Evolutionary conservation across 306 rosid species (phyloP), one percentile per base, ranked within the genome.

Genomic region (Fragaria vesca): DNA sequence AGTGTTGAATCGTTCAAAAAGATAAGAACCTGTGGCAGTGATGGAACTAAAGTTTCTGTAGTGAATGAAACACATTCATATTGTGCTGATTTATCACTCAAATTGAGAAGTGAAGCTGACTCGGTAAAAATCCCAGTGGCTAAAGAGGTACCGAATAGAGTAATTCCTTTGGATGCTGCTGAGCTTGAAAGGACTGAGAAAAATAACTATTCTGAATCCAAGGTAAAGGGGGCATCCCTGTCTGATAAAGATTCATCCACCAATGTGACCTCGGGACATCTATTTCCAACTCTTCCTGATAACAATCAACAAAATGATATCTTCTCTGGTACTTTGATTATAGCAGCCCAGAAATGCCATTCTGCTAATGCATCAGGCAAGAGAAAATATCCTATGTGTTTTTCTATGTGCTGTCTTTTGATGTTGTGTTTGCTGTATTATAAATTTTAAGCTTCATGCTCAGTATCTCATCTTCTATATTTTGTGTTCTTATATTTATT

Each of bases 291-390:
- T 34, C n/a, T 50, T 60, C 78, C 67, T 46, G 67, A 45, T 36
- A 68, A 20, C n/a, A 80, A 72, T 68, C 71, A 72, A 50, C 76
- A 40, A 72, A 81, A 66, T 30, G 69, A 24, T 12, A 58, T n/a
- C 24, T 38, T 80, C 55, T 75, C 66, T 81, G 20, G 34, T 67
- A 34, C 63, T 66, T 76, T 61, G 42, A 51, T 77, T 6, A 13
- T 34, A 74, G 81, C 77, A 50, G 73, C 52, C 66, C 32, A 38
- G 40, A 75, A 71, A 71, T 78, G 54, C 80, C 90, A 67, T 42
- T 47, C 32, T 81, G 75, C 74, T n/a, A 73, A 58, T 76, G 76
- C 52, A 62, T 81, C 81, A 75, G 89, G 89, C 79, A 74, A 75
- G 76, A 62, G 26, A 45, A 38, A 12, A 42, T 72, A 78, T 54